phyloP scores from a whole-genome alignment of 2,329 filamentous ascomycete genomes.

The Ophiosphaerella narmari region DNA sequence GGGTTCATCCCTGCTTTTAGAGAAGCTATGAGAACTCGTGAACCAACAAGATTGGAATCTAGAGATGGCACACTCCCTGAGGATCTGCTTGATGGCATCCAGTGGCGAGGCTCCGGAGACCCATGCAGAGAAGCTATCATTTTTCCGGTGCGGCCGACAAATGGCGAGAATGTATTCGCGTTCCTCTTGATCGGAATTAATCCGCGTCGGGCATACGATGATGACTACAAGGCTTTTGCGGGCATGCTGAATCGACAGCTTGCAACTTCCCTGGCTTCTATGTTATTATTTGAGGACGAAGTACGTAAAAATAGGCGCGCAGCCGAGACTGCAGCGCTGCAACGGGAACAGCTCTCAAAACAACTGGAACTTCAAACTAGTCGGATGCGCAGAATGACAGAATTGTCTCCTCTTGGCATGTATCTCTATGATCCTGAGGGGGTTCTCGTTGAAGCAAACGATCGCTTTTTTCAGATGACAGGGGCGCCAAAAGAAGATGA shows the following conservation, averaged over 20 bases:
- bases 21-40: conserved; percentile 40
- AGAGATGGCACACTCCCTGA: conserved; percentile 34
- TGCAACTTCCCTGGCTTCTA: conserved; percentile 40
- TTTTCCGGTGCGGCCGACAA: conserved; percentile 38
- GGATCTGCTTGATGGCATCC: conserved; percentile 31
- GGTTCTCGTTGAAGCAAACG: conserved; percentile 50
- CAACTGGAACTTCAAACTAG: conserved; percentile 37
- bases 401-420: conserved; percentile 41
- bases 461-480: conserved; percentile 56
- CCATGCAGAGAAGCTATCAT: conserved; percentile 41
- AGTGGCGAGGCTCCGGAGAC: conserved; percentile 41
- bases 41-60: conserved; percentile 32
- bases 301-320: conserved; percentile 31
- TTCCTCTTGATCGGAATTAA: conserved; percentile 41
- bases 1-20: conserved; percentile 39
- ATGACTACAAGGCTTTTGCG: conserved; percentile 38
- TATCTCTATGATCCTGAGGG: conserved; percentile 46
- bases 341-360: conserved; percentile 33
- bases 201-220: conserved; percentile 39
- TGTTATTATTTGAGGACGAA: conserved; percentile 41
- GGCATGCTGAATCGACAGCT: conserved; percentile 39
- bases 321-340: conserved; percentile 32
- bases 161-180: conserved; percentile 36
- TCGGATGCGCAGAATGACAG: conserved; percentile 42
- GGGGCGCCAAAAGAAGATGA: conserved; percentile 47